Conservation (phyloP, 108 stramenopile genomes). For the Fistulifera solaris region DNA sequence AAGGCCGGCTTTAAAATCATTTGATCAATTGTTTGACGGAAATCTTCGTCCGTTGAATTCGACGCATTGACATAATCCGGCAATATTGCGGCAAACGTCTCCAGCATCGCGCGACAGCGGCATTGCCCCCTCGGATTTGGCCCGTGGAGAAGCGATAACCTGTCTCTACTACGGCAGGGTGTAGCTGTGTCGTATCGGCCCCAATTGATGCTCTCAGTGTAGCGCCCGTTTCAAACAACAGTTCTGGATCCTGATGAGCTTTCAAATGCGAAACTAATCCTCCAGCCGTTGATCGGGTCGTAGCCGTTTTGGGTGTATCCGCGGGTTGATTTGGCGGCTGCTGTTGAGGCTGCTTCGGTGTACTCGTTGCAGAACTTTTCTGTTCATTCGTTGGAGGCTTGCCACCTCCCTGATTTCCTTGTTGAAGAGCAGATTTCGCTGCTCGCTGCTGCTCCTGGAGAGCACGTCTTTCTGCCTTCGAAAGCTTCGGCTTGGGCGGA, state of each 20-base stretch:
- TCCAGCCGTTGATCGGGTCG: slow-evolving; percentile 9
- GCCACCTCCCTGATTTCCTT: slow-evolving; percentile 10
- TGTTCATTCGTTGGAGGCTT: slow-evolving; percentile 4
- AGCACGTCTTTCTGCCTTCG: slow-evolving; percentile 90
- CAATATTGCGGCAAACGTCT: slow-evolving; percentile 61
- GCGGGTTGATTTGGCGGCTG: slow-evolving; percentile 6
- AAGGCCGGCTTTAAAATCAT: slow-evolving; percentile 83
- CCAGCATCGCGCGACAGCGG: slow-evolving; percentile 88
- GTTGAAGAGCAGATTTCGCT: slow-evolving; percentile 69
- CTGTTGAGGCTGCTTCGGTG: slow-evolving; percentile 2
- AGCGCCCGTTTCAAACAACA: neutral
- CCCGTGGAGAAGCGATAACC: slow-evolving; percentile 79
- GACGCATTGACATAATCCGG: slow-evolving; percentile 32
- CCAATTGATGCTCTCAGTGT: slow-evolving; percentile 1
- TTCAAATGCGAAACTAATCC: slow-evolving; percentile 85
- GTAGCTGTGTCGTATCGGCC: slow-evolving; percentile 29
- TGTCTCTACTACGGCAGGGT: slow-evolving; percentile 76
- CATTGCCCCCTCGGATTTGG: slow-evolving; percentile 78
- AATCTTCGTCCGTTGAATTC: slow-evolving; percentile 24
- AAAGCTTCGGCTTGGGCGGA: slow-evolving; percentile 81
- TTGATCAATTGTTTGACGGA: slow-evolving; percentile 76
- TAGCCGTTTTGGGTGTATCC: slow-evolving; percentile 12
- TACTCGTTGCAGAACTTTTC: slow-evolving; percentile 7
- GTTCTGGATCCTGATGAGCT: slow-evolving; percentile 24
- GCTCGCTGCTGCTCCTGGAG: slow-evolving; percentile 89